These are phyloP conservation scores for Coemansia sp. DNA, from an alignment of 192 early-diverging fungal species.

Conservation along the genomic window DNA sequence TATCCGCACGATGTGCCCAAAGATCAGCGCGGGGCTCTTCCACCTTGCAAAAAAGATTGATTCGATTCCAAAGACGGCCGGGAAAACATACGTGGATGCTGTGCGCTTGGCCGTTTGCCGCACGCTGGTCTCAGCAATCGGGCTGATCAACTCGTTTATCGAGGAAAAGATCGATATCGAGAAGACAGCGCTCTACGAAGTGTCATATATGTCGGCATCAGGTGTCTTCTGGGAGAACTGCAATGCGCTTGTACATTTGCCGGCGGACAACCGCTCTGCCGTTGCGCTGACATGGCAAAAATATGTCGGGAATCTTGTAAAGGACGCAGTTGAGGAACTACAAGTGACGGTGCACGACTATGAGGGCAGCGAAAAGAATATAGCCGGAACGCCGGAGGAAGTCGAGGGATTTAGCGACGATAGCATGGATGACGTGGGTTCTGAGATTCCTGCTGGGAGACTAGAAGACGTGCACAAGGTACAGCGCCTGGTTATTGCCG, in stretches of 20 bases:
- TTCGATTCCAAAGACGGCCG: conserved; percentile 38
- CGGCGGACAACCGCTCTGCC: conserved; percentile 38
- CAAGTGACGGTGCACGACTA: conserved; percentile 21
- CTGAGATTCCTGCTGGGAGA: conserved; percentile 36
- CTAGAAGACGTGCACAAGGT: conserved; percentile 31
- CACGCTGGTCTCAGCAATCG: conserved; percentile 29
- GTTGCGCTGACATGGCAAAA: conserved; percentile 25
- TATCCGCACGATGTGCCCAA: conserved; percentile 40
- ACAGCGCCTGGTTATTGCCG: conserved; percentile 23
- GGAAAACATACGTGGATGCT: conserved; percentile 33
- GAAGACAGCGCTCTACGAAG: conserved; percentile 21
- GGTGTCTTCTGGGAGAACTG: conserved; percentile 56
- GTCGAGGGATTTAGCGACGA: conserved; percentile 29
- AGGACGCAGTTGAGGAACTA: conserved; percentile 45
- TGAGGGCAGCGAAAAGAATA: conserved; percentile 5
- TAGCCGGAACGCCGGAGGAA: not conserved
- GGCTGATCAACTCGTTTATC: conserved; percentile 48
- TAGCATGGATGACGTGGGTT: conserved; percentile 45
- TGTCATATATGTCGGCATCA: conserved; percentile 33
- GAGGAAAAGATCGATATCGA: conserved; percentile 33
- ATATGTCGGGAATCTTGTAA: conserved; percentile 27
- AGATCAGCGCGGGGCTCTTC: conserved; percentile 52
- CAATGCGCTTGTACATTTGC: conserved; percentile 43
- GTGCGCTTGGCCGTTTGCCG: conserved; percentile 35
- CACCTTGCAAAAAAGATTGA: conserved; percentile 39